Evolutionary conservation across 331 rosid species (phyloP).

Genomic region (Rhamnella rubrinervis): DNA sequence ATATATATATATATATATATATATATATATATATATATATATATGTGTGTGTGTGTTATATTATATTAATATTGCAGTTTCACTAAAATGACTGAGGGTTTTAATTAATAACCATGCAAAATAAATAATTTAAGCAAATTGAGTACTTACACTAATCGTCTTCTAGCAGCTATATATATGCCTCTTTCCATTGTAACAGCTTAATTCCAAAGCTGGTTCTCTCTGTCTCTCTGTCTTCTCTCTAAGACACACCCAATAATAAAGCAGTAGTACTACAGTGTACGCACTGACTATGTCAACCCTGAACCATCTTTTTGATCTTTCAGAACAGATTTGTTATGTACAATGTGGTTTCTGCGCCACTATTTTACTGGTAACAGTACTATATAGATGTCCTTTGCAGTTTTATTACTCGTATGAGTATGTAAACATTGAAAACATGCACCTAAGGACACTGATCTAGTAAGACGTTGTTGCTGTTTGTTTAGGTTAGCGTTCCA

Average conservation of each 20-base stretch:
- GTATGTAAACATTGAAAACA: neutral
- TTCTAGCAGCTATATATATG: conserved; percentile 55
- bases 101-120: neutral
- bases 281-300: conserved; percentile 39
- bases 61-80: conserved; percentile 24
- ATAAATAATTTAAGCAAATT: neutral
- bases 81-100: neutral
- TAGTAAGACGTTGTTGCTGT: neutral
- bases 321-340: conserved; percentile 78
- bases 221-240: conserved; percentile 15
- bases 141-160: conserved; percentile 3
- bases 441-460: neutral
- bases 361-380: conserved; percentile 71
- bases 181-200: conserved; percentile 20
- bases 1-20: no score
- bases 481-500: conserved; percentile 88
- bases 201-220: conserved; percentile 13
- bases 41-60: no score
- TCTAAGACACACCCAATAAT: no score
- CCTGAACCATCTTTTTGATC: conserved; percentile 59
- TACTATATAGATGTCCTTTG: neutral
- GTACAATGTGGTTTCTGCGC: conserved; percentile 88
- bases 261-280: no score
- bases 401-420: neutral
- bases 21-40: no score